Evolutionary conservation across 2,329 filamentous ascomycete species (phyloP).

Genomic region (Nemania diffusa): DNA sequence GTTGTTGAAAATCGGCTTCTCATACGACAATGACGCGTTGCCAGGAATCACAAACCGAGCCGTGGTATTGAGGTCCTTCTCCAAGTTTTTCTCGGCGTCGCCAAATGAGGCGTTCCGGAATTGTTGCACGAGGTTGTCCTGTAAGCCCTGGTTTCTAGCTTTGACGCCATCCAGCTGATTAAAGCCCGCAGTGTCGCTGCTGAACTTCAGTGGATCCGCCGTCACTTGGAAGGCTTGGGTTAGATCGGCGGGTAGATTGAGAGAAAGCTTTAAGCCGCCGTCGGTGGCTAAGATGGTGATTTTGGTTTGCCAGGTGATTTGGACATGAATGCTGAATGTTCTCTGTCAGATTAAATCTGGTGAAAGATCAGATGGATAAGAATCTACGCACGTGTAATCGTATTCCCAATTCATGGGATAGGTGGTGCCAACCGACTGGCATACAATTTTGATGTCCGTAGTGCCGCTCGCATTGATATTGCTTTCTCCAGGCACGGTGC

Average conservation of each 20-base stretch:
- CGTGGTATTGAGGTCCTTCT: conserved; percentile 1
- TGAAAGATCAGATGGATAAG: neutral
- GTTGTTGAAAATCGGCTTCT: conserved; percentile 14
- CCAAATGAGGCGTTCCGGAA: neutral
- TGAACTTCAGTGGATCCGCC: neutral
- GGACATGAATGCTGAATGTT: conserved; percentile 2
- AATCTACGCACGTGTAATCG: conserved; percentile 5
- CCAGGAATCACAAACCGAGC: conserved; percentile 12
- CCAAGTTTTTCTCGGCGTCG: neutral
- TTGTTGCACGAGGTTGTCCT: neutral
- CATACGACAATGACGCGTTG: neutral
- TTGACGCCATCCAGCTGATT: neutral
- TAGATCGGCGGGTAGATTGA: conserved; percentile 7
- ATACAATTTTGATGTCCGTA: conserved; percentile 12
- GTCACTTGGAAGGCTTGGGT: neutral
- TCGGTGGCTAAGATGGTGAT: conserved; percentile 1
- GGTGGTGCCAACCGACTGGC: conserved; percentile 7
- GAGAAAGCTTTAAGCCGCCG: conserved; percentile 4
- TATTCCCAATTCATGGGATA: neutral
- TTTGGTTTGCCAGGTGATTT: conserved; percentile 1
- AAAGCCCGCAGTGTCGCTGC: neutral
- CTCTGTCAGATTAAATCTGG: conserved; percentile 3
- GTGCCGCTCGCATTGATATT: conserved; percentile 2
- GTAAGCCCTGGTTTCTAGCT: neutral
- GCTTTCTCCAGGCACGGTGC: conserved; percentile 4